Percentiles rank a stretch among this genome's conserved stretches.
Evolutionary conservation across 1,139 yeast genomes (phyloP).

Genomic region (Geotrichum citri-aurantii): DNA sequence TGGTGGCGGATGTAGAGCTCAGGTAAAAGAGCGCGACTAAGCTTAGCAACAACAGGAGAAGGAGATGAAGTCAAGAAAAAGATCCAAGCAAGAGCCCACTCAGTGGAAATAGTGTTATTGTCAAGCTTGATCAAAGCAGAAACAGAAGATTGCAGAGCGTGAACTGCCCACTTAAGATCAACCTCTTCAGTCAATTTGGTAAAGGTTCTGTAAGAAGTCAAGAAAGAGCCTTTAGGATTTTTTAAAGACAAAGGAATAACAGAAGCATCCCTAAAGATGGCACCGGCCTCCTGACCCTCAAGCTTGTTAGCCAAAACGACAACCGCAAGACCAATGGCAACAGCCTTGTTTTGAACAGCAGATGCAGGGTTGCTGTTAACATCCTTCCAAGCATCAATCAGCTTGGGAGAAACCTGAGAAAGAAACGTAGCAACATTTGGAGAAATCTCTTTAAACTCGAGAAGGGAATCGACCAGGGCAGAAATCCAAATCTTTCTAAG

Average conservation of each 20-base stretch:
- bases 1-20: constrained; percentile 14
- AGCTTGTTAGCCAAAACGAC: constrained; percentile 27
- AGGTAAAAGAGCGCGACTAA: constrained; percentile 19
- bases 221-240: constrained; percentile 23
- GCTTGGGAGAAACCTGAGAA: constrained; percentile 38
- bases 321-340: constrained; percentile 31
- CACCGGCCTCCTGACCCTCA: constrained; percentile 19
- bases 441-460: constrained; percentile 20
- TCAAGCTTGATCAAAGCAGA: constrained; percentile 28
- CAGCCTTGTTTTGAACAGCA: constrained; percentile 33
- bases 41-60: constrained; percentile 24
- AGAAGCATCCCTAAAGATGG: constrained; percentile 5
- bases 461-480: constrained; percentile 41
- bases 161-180: constrained; percentile 29
- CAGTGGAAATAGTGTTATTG: constrained; percentile 16
- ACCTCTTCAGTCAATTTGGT: constrained; percentile 23
- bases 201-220: constrained; percentile 23
- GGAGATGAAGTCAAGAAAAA: constrained; percentile 23
- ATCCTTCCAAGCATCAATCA: constrained; percentile 35
- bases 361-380: constrained; percentile 34
- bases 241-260: constrained; percentile 12
- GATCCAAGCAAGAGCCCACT: constrained; percentile 30
- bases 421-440: constrained; percentile 15
- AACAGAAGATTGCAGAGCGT: constrained; percentile 23
- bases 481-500: constrained; percentile 65